A percentile compares a stretch with the other conserved stretches of the same genome.
Conservation (phyloP, 2,329 filamentous ascomycete genomes). For the Chrysoporthe deuterocubensis region DNA sequence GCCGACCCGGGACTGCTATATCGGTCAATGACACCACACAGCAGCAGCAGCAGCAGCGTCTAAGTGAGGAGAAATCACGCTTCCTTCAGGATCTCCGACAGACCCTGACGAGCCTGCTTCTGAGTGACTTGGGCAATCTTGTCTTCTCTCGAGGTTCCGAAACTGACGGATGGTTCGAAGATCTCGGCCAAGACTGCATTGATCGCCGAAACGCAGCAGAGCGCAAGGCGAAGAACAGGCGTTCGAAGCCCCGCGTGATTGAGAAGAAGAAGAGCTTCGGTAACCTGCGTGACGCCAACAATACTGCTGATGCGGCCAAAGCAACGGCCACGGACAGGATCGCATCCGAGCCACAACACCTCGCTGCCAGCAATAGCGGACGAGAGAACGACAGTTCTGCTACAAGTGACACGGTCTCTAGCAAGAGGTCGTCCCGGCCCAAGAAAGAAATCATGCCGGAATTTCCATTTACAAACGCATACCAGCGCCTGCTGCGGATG, state of each 20-base stretch:
- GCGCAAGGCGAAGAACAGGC: slow-evolving; percentile 50
- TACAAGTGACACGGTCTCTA: slow-evolving; percentile 44
- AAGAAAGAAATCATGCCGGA: slow-evolving; percentile 49
- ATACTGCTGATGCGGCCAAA: slow-evolving; percentile 44
- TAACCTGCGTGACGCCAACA: slow-evolving; percentile 61
- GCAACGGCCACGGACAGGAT: slow-evolving; percentile 31
- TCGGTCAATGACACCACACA: slow-evolving; percentile 71
- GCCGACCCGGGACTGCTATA: slow-evolving; percentile 66
- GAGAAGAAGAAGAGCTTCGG: slow-evolving; percentile 73
- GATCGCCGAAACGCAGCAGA: slow-evolving; percentile 63
- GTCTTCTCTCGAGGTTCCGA: slow-evolving; percentile 90
- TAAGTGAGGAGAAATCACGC: slow-evolving; percentile 71
- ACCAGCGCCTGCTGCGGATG: slow-evolving; percentile 77
- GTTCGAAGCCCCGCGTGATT: slow-evolving; percentile 56
- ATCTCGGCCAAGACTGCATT: slow-evolving; percentile 68
- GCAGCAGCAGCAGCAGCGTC: slow-evolving; percentile 63
- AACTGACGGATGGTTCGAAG: slow-evolving; percentile 85
- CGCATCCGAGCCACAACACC: slow-evolving; percentile 32
- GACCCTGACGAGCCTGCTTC: slow-evolving; percentile 77
- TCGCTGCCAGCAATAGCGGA: neutral
- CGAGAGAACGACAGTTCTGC: slow-evolving; percentile 45
- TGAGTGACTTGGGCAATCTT: slow-evolving; percentile 87
- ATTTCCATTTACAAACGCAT: slow-evolving; percentile 82
- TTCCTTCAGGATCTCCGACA: slow-evolving; percentile 80
- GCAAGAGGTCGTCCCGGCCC: slow-evolving; percentile 34